Base-by-base conservation (phyloP, 1,139 yeast species). In the Debaryomyces fabryi region DNA sequence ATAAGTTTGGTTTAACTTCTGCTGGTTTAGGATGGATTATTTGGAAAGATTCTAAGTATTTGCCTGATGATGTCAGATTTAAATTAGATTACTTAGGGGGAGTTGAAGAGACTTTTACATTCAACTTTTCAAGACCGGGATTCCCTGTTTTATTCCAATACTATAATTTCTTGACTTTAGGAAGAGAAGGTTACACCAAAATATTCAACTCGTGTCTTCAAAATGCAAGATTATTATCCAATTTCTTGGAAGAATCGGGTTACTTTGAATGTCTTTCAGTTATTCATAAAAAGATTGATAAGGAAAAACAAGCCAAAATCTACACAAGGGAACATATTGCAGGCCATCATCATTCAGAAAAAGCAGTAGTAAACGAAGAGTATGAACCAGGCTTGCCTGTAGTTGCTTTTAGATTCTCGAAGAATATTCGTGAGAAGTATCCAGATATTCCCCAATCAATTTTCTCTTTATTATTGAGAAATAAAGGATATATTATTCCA, bases 1-100 rank as follows among this genome's bases (percentile, higher is more conserved):
- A 91, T 72, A 91, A 91, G 70, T 91, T 87, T 68, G 97, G 97
- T 32, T 74, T 91, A 46, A 86, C 92, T 33, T 83, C 95, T 29
- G 96, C 93, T 15, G 97, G 97, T 44, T 79, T 89, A 48, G 97
- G 97, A 46, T 91, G 97, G 97, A 83, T 91, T 50, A 70, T 91
- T 50, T 91, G 96, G 92, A 83, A 83, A 63, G 84, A 84, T 63
- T 72, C 74, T 35, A 62, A 73, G 43, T 78, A 78, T 59, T 76
- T 91, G 54, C 96, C 97, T 23, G 75, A 84, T 45, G 81, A 79
- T 51, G 75, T 91, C 56, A 79, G 87, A 58, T 91, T 91, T 69
- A 85, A 87, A 55, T 76, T 91, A 61, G 86, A 86, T 64, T 91
- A 91, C 65, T 77, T 91, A 44, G 97, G 97, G 30, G 96, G 97